phyloP scores from a whole-genome alignment of 768 basidiomycete species.

The Lentinula sp. region DNA sequence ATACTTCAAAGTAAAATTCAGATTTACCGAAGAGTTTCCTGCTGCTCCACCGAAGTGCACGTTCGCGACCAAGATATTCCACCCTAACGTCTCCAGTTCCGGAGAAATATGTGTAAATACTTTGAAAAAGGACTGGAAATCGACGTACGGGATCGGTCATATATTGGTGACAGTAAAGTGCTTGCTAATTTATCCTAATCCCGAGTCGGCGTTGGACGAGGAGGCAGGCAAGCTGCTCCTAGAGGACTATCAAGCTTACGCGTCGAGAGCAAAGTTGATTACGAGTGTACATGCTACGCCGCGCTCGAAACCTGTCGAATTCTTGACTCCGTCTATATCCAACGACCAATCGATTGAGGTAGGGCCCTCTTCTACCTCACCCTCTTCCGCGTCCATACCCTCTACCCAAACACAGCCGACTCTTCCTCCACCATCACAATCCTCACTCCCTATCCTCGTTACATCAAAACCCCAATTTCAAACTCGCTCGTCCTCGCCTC shows the following conservation, averaged over 20 bases:
- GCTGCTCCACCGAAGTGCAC: slow-evolving; percentile 90
- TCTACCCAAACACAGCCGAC: slow-evolving; percentile 13
- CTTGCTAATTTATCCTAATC: slow-evolving; percentile 93
- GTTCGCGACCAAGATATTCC: slow-evolving; percentile 92
- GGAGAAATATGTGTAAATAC: slow-evolving; percentile 98
- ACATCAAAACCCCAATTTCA: slow-evolving; percentile 16
- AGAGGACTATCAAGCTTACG: slow-evolving; percentile 87
- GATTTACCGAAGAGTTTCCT: slow-evolving; percentile 91
- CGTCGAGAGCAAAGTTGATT: slow-evolving; percentile 79
- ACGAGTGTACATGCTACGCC: slow-evolving; percentile 90
- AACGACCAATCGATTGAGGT: background rate
- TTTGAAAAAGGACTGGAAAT: slow-evolving; percentile 95
- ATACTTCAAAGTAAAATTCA: slow-evolving; percentile 73
- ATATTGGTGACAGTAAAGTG: slow-evolving; percentile 93
- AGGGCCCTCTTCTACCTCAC: slow-evolving; percentile 5
- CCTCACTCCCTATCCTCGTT: slow-evolving; percentile 18
- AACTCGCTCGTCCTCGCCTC: slow-evolving; percentile 36
- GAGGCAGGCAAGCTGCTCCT: slow-evolving; percentile 90
- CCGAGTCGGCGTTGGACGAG: slow-evolving; percentile 93
- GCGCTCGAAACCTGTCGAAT: slow-evolving; percentile 66
- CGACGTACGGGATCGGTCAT: slow-evolving; percentile 84
- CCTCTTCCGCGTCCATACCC: slow-evolving; percentile 19
- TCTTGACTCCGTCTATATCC: slow-evolving; percentile 39
- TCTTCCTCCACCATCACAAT: slow-evolving; percentile 20
- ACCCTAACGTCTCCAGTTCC: slow-evolving; percentile 85